Evolutionary conservation across 2,329 filamentous ascomycete species (phyloP).

Genomic region (Purpureocillium lavendulum): DNA sequence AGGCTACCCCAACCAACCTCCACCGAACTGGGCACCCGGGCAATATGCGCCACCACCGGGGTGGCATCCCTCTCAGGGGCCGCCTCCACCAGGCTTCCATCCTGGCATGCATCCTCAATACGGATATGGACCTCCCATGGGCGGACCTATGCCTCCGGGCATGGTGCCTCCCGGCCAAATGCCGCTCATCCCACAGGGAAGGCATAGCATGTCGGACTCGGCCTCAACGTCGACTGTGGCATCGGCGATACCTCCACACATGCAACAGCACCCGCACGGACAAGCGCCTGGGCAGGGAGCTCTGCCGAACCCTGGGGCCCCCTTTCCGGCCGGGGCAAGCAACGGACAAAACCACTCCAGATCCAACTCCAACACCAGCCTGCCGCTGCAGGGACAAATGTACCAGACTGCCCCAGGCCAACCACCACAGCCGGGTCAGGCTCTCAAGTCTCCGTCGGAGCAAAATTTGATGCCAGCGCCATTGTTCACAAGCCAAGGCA

Average conservation of each 20-base stretch:
- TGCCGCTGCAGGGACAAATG: background rate
- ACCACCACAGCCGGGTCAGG: background rate
- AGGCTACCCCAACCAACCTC: background rate
- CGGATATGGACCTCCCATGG: background rate
- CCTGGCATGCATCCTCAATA: background rate
- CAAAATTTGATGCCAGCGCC: constrained; percentile 5
- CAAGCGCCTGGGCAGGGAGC: background rate
- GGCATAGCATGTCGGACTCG: constrained; percentile 2
- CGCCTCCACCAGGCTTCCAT: background rate
- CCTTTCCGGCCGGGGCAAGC: too few species aligned
- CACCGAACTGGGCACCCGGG: constrained; percentile 3
- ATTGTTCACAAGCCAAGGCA: constrained; percentile 1
- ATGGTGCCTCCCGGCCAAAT: constrained; percentile 1
- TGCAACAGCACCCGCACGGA: background rate
- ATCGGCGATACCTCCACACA: background rate
- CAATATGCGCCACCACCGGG: constrained; percentile 1
- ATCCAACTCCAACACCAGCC: background rate
- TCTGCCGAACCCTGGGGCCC: too few species aligned
- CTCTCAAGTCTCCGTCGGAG: background rate
- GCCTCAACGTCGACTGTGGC: background rate
- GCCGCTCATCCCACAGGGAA: background rate
- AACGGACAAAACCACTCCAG: background rate
- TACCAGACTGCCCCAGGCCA: background rate
- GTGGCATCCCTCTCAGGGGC: constrained; percentile 6
- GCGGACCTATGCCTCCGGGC: background rate